Percentiles rank a stretch among this genome's conserved stretches.
Evolutionary conservation across 768 basidiomycete genomes (phyloP).

Genomic region (Macrolepiota fuliginosa): DNA sequence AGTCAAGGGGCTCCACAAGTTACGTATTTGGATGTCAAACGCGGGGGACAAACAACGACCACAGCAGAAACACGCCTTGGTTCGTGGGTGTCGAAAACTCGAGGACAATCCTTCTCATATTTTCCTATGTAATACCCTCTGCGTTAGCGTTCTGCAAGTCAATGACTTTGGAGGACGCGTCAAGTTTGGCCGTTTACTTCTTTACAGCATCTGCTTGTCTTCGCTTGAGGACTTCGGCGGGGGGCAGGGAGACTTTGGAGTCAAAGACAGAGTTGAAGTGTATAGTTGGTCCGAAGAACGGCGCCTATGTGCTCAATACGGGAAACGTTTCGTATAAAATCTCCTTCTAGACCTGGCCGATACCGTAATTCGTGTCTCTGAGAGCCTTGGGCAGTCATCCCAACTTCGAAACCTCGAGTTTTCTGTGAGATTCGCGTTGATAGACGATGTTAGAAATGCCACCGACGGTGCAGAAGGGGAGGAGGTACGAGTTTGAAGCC

Average conservation of each 20-base stretch:
- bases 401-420: conserved; percentile 14
- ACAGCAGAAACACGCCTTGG: conserved; percentile 56
- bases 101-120: conserved; percentile 71
- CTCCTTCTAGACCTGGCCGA: conserved; percentile 54
- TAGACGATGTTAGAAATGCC: conserved; percentile 20
- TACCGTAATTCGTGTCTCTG: conserved; percentile 57
- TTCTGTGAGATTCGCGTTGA: conserved; percentile 16
- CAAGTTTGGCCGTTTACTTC: conserved; percentile 41
- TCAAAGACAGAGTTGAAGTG: conserved; percentile 1
- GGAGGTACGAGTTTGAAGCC: conserved; percentile 21
- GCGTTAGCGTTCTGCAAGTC: conserved; percentile 95
- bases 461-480: conserved; percentile 25
- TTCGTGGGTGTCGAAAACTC: conserved; percentile 74
- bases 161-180: conserved; percentile 63
- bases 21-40: conserved; percentile 84
- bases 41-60: conserved; percentile 7
- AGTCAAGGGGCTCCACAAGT: conserved; percentile 71
- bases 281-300: background rate
- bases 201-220: conserved; percentile 18
- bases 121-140: conserved; percentile 80
- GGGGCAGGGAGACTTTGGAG: conserved; percentile 14
- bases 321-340: conserved; percentile 72
- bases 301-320: conserved; percentile 36
- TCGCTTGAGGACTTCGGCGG: background rate
- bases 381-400: conserved; percentile 46